These are phyloP conservation scores for Aristolochia contorta DNA, from an alignment of 164 flowering plant species.

Conservation along the genomic window DNA sequence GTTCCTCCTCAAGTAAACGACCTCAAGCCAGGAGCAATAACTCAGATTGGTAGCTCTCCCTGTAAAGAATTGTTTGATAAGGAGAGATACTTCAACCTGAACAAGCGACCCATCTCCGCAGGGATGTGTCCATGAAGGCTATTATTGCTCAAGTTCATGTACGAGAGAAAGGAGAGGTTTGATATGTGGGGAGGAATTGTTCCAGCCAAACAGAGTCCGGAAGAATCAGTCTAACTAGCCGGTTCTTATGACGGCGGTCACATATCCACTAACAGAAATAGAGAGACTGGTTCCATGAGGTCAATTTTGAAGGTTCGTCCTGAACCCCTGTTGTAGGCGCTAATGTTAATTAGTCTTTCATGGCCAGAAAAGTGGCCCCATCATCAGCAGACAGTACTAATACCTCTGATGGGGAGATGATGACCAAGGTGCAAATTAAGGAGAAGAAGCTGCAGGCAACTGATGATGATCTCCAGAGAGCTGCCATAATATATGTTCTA, in stretches of 20 bases:
- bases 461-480: no score
- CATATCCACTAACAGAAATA: constrained; percentile 1
- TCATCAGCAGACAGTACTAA: no score
- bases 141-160: neutral
- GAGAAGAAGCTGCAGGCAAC: no score
- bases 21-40: neutral
- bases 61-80: neutral
- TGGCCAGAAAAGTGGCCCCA: no score
- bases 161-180: constrained; percentile 8
- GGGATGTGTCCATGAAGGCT: constrained; percentile 10
- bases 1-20: neutral
- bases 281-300: neutral
- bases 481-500: no score
- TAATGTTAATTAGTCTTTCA: no score
- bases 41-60: constrained; percentile 1
- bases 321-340: no score
- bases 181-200: constrained; percentile 5
- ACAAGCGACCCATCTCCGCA: constrained; percentile 4
- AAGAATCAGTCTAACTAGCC: neutral
- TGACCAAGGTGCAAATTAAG: no score
- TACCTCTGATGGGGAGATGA: no score
- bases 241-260: neutral
- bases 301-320: no score
- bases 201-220: neutral
- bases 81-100: neutral